phyloP scores from a whole-genome alignment of 306 rosid species.

The Fagus crenata region DNA sequence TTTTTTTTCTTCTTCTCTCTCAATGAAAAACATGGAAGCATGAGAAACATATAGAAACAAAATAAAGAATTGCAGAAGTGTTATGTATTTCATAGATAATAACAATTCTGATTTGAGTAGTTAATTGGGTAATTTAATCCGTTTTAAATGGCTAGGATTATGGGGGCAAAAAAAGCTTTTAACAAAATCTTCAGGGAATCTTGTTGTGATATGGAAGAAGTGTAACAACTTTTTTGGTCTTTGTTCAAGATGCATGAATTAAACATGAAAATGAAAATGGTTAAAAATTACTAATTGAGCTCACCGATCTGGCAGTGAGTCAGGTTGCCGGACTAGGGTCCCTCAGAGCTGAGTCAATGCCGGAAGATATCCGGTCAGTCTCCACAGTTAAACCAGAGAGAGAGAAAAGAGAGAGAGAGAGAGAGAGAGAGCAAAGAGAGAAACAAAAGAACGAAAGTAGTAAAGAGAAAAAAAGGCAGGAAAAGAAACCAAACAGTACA shows the following conservation, averaged over 20 bases:
- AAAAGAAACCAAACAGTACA: conserved; percentile 18
- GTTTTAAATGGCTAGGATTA: conserved; percentile 38
- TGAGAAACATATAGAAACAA: conserved; percentile 28
- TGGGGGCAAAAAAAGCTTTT: conserved; percentile 20
- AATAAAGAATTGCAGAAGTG: conserved; percentile 11
- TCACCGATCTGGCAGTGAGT: conserved; percentile 41
- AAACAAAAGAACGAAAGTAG: background rate
- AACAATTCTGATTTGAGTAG: conserved; percentile 30
- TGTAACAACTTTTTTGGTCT: conserved; percentile 25
- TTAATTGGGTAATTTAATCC: conserved; percentile 35
- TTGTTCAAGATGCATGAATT: conserved; percentile 31
- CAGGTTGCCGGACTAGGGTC: conserved; percentile 16
- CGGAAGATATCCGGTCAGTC: conserved; percentile 37
- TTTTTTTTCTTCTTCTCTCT: background rate
- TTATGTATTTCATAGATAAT: conserved; percentile 15
- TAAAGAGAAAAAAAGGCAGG: conserved; percentile 1
- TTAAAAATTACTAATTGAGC: conserved; percentile 25
- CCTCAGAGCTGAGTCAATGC: conserved; percentile 50
- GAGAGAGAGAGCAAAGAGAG: background rate
- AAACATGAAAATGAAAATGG: conserved; percentile 21
- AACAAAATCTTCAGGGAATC: conserved; percentile 44
- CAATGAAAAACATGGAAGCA: conserved; percentile 39
- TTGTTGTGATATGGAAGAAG: conserved; percentile 34
- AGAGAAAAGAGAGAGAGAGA: conserved; percentile 19
- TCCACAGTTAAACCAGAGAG: background rate